Evolutionary conservation across 1,139 yeast genomes (phyloP), one percentile per base, ranked within the genome.

Genomic region (Hyphopichia pseudoburtonii): DNA sequence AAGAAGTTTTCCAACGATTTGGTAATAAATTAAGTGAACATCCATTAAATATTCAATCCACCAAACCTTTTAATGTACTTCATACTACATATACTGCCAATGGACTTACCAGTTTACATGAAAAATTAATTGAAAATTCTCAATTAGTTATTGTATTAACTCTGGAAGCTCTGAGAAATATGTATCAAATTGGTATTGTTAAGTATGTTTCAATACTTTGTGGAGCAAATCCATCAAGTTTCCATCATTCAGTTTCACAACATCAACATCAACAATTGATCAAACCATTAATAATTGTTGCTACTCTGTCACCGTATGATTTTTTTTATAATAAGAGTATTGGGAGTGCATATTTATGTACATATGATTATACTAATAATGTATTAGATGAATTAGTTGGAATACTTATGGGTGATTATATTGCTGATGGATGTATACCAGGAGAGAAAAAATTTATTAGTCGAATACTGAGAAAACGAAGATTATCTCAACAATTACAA

Each of bases 81-180:
- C 86, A 80, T 49, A 77, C 85, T 0, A 73, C 82, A 1, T 81
- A 81, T 48, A 79, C 86, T 0, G 84, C 85, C 15, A 79, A 80
- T 47, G 86, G 86, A 0, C 62, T 81, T 28, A 77, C 82, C 11
- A 64, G 72, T 10, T 57, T 78, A 34, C 86, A 80, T 48, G 86
- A 81, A 48, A 61, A 70, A 24, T 61, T 80, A 36, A 76, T 80
- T 30, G 80, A 76, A 38, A 66, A 70, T 34, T 68, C 82, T 8
- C 76, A 76, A 40, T 75, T 77, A 3, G 80, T 80, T 8, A 73
- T 80, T 30, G 72, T 80, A 5, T 62, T 80, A 30, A 78, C 85
- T 5, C 77, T 84, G 3, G 86, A 80, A 49, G 84, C 85, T 6
- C 64, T 77, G 22, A 62, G 84, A 45, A 79, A 80, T 53, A 76